Percentiles rank a stretch among this genome's conserved stretches.
These are phyloP conservation scores for Backusella westeae DNA, from an alignment of 192 early-diverging fungal species.

Conservation along the genomic window DNA sequence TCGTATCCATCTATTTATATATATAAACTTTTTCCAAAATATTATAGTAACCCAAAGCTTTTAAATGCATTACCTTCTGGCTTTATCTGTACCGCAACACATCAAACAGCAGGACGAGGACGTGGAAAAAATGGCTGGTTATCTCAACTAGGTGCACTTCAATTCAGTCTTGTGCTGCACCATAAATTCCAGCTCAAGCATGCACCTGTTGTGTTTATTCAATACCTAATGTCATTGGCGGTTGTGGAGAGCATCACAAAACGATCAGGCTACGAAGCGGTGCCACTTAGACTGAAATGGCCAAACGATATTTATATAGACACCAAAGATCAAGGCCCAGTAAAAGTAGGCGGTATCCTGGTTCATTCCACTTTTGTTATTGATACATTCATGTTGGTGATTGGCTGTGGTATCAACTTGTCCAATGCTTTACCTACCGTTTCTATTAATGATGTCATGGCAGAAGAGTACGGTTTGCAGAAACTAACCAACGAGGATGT, in stretches of 20 bases:
- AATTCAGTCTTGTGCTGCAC: constrained; percentile 78
- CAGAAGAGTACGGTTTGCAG: constrained; percentile 49
- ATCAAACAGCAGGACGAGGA: constrained; percentile 80
- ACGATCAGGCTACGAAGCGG: constrained; percentile 68
- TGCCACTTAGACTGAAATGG: constrained; percentile 93
- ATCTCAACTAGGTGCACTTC: constrained; percentile 85
- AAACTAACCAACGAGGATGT: constrained; percentile 66
- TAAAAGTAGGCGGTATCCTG: constrained; percentile 86
- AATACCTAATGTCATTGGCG: constrained; percentile 90
- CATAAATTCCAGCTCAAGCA: constrained; percentile 58
- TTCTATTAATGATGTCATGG: constrained; percentile 81
- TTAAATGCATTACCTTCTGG: constrained; percentile 71
- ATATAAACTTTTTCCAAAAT: too few species aligned
- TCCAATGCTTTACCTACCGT: constrained; percentile 83
- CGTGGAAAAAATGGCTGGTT: constrained; percentile 96
- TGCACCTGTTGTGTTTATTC: constrained; percentile 82
- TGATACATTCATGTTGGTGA: constrained; percentile 73
- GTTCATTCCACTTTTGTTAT: constrained; percentile 75
- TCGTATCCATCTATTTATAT: too few species aligned
- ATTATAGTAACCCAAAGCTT: constrained; percentile 61
- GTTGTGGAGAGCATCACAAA: constrained; percentile 73
- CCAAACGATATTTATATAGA: constrained; percentile 95
- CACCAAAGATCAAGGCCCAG: constrained; percentile 43
- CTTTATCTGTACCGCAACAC: constrained; percentile 75
- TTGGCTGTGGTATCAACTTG: constrained; percentile 91